Conservation (phyloP, 805 yeast genomes). For the Kockiozyma suomiensis region DNA sequence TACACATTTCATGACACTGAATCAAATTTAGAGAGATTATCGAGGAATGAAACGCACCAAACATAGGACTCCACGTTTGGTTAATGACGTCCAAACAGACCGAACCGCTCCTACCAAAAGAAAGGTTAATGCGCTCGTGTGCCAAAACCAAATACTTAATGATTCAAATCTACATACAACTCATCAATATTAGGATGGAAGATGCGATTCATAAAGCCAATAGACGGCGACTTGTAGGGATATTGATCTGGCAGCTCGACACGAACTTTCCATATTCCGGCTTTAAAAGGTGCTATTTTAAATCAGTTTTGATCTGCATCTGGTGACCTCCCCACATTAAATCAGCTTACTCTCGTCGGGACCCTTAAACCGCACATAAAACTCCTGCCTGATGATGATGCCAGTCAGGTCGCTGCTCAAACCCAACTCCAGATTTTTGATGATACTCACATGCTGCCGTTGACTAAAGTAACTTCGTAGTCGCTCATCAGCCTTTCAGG, state of each 20-base stretch:
- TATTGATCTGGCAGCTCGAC: slow-evolving; percentile 95
- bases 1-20: too few relatives aligned
- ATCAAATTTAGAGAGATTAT: too few relatives aligned
- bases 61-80: slow-evolving; percentile 98
- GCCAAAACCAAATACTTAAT: background rate
- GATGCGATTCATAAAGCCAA: slow-evolving; percentile 87
- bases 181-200: slow-evolving; percentile 96
- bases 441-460: slow-evolving; percentile 61
- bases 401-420: background rate
- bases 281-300: slow-evolving; percentile 71
- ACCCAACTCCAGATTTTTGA: background rate
- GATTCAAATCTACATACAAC: slow-evolving; percentile 39
- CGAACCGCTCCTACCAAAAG: slow-evolving; percentile 58
- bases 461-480: slow-evolving; percentile 79
- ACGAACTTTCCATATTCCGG: slow-evolving; percentile 86
- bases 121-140: background rate
- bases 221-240: slow-evolving; percentile 94
- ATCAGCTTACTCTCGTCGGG: slow-evolving; percentile 62
- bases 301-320: background rate
- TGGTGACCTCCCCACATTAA: background rate
- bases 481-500: slow-evolving; percentile 74
- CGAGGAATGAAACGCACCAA: slow-evolving; percentile 48
- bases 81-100: slow-evolving; percentile 95
- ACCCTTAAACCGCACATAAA: slow-evolving; percentile 80
- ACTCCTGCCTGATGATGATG: slow-evolving; percentile 62